Conservation (phyloP, 192 early-diverging fungal genomes). For the Rhizophagus prolifer region DNA sequence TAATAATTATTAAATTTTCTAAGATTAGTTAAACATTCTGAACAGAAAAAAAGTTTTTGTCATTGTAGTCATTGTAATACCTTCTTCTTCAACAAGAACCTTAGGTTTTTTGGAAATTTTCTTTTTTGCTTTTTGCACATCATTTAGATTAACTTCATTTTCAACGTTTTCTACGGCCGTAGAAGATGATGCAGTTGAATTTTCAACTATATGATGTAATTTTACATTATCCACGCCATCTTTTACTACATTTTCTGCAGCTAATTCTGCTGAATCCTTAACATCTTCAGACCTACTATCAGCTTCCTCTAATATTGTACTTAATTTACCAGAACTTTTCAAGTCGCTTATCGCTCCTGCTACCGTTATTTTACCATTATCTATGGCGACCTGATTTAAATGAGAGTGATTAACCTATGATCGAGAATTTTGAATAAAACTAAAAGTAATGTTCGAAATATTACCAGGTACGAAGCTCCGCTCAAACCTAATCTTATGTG, state of each 20-base stretch:
- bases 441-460: background rate
- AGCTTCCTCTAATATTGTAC: conserved; percentile 37
- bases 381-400: background rate
- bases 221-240: background rate
- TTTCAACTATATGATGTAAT: background rate
- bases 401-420: background rate
- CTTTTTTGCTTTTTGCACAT: conserved; percentile 21
- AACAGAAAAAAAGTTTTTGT: background rate
- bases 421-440: background rate
- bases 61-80: conserved; percentile 25
- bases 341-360: conserved; percentile 25
- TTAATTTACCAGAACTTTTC: conserved; percentile 28
- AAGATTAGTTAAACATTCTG: no score
- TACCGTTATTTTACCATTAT: conserved; percentile 5
- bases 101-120: conserved; percentile 49
- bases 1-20: background rate
- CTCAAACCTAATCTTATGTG: conserved; percentile 53
- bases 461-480: conserved; percentile 3
- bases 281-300: background rate
- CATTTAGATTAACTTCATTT: conserved; percentile 35
- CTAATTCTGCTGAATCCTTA: background rate
- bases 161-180: conserved; percentile 47
- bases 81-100: conserved; percentile 41
- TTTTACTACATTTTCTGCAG: background rate
- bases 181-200: background rate